phyloP scores from a whole-genome alignment of 2,329 filamentous ascomycete genomes.

The Epicoccum sorghinum region DNA sequence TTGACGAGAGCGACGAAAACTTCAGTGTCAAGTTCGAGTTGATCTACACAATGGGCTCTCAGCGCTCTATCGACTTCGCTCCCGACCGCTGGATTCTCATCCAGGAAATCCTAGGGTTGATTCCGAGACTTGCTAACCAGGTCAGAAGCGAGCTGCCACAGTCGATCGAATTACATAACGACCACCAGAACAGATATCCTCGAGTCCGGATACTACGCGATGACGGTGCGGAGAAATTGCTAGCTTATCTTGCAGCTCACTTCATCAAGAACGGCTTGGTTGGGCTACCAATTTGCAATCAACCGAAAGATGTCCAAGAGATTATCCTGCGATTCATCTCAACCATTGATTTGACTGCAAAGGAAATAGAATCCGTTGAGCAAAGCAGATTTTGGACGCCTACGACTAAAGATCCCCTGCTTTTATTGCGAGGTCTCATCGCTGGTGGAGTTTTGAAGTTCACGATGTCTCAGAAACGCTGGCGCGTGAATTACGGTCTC shows the following conservation, averaged over 20 bases:
- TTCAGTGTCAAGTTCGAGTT: constrained; percentile 67
- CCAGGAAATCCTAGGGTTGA: constrained; percentile 58
- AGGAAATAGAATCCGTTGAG: constrained; percentile 36
- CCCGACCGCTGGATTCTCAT: constrained; percentile 64
- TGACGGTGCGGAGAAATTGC: constrained; percentile 36
- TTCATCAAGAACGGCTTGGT: constrained; percentile 55
- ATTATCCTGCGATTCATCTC: constrained; percentile 56
- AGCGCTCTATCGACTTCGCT: constrained; percentile 58
- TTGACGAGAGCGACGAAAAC: constrained; percentile 71
- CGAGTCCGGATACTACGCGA: constrained; percentile 55
- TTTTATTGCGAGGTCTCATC: constrained; percentile 63
- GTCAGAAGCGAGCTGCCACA: constrained; percentile 42
- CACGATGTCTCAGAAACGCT: constrained; percentile 63
- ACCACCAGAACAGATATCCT: constrained; percentile 52
- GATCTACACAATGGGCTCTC: constrained; percentile 66
- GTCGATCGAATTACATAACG: constrained; percentile 52
- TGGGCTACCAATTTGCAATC: constrained; percentile 53
- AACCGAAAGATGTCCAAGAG: constrained; percentile 36
- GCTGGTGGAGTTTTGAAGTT: constrained; percentile 62
- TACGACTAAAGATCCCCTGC: constrained; percentile 43
- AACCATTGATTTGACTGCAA: constrained; percentile 30
- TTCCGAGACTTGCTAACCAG: constrained; percentile 44
- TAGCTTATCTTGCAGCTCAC: constrained; percentile 31
- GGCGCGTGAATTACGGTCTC: constrained; percentile 69
- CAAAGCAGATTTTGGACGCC: constrained; percentile 47